These are phyloP conservation scores for Ophiostoma perfectum DNA, from an alignment of 2,329 filamentous ascomycete genomes.

Conservation along the genomic window DNA sequence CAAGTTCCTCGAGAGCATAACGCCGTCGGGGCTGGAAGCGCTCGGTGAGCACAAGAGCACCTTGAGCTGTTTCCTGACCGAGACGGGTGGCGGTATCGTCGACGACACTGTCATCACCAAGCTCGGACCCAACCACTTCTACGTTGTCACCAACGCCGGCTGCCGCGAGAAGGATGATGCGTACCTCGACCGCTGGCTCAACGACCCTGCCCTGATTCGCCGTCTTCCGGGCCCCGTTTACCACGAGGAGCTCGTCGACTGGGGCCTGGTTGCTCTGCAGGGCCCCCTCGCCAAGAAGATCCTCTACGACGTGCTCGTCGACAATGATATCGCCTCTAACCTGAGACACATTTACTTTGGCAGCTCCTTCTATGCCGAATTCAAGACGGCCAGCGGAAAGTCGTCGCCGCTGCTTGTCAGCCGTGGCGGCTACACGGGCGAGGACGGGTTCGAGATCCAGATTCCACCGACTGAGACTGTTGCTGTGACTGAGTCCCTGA, in stretches of 20 bases:
- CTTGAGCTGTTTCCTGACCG: slow-evolving; percentile 73
- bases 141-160: slow-evolving; percentile 92
- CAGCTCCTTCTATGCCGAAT: slow-evolving; percentile 58
- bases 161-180: slow-evolving; percentile 82
- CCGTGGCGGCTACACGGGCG: slow-evolving; percentile 90
- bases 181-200: slow-evolving; percentile 68
- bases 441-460: slow-evolving; percentile 96
- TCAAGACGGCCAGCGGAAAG: slow-evolving; percentile 41
- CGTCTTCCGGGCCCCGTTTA: slow-evolving; percentile 28
- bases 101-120: slow-evolving; percentile 90
- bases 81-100: slow-evolving; percentile 75
- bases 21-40: slow-evolving; percentile 64
- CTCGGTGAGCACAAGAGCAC: slow-evolving; percentile 66
- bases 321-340: slow-evolving; percentile 44
- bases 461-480: slow-evolving; percentile 64
- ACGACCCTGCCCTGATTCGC: slow-evolving; percentile 40
- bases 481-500: slow-evolving; percentile 62
- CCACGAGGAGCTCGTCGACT: slow-evolving; percentile 55
- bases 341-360: slow-evolving; percentile 77
- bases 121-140: slow-evolving; percentile 69
- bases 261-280: slow-evolving; percentile 82
- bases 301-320: slow-evolving; percentile 57
- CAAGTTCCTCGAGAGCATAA: slow-evolving; percentile 76
- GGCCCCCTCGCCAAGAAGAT: slow-evolving; percentile 71
- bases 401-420: slow-evolving; percentile 63